Evolutionary conservation across 257 asterid genomes (phyloP), one percentile per base, ranked within the genome.

Genomic region (Euphrasia confusa): DNA sequence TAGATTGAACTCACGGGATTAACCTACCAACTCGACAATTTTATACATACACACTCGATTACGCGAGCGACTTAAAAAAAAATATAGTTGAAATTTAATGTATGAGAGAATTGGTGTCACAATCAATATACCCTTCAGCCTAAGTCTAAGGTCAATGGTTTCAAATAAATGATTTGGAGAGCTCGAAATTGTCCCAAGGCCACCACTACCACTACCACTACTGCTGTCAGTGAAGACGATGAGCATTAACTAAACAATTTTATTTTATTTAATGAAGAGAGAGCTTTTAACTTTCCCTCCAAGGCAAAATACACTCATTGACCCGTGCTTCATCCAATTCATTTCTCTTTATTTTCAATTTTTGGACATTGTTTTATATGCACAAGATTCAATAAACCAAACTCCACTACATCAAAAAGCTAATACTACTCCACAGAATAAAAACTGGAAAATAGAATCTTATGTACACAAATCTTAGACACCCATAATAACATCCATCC

Each of bases 391-490:
- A 7, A 54, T 60, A 70, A 66, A 74, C 79, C 79, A 69, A 70
- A 74, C 66, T 61, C 70, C 72, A 27, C 28, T 59, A 33, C 39
- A 44, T 45, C 9, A 44, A 11, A 10, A 44, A 11, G 3, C 49
- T 2, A 2, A 44, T 8, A 0, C 2, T 44, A 11, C 1, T 7
- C 48, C 11, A 10, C 0, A 45, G 15, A 45, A 10, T 10, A 45
- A 14, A 45, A 12, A n/a, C 17, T 45, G 8, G 6, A 45, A 13
- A n/a, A 45, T 1, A 14, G n/a, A 45, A 13, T 45, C 52, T 48
- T 47, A 49, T 67, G 48, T 75, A 70, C 79, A 74, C 58, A 66
- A 70, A 70, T 49, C 69, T 70, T 70, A 17, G 65, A 62, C 17
- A 52, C 17, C 53, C 61, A 50, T 21, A 33, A 14, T 21, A 21